Conservation (phyloP, 2,329 filamentous ascomycete genomes). For the Xylaria polymorpha region DNA sequence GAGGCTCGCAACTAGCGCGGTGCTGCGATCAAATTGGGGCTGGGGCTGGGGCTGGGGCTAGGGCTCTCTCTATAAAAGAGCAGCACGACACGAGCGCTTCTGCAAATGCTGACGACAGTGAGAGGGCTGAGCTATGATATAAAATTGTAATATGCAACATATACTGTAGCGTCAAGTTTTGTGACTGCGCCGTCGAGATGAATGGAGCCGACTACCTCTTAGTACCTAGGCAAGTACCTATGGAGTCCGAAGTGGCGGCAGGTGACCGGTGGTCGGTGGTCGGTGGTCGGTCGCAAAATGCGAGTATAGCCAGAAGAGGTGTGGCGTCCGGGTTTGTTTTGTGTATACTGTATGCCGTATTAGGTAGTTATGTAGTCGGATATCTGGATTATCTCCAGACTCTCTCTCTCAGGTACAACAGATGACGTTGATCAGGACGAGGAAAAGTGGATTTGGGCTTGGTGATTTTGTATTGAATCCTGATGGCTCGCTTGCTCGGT, state of each 20-base stretch:
- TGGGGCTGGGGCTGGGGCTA: constrained; percentile 1
- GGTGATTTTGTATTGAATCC: constrained; percentile 9
- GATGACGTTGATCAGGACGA: background rate
- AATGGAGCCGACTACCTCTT: constrained; percentile 18
- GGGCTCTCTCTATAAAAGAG: background rate
- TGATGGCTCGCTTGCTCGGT: constrained; percentile 8
- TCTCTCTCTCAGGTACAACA: background rate
- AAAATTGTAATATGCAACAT: background rate
- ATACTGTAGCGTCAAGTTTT: constrained; percentile 15
- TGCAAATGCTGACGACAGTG: constrained; percentile 7
- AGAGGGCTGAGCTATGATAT: background rate
- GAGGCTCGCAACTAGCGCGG: constrained; percentile 14
- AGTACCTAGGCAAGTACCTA: background rate
- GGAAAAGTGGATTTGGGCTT: constrained; percentile 6
- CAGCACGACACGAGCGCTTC: background rate
- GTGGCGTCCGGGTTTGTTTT: background rate
- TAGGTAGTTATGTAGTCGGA: background rate
- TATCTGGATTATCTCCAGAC: background rate
- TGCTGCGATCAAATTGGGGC: constrained; percentile 1
- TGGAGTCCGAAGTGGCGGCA: constrained; percentile 27
- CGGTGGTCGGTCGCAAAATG: constrained; percentile 10
- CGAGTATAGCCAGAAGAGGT: constrained; percentile 1
- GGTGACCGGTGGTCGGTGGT: constrained; percentile 13
- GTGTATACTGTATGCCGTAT: background rate
- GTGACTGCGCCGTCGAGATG: constrained; percentile 26